A percentile compares a stretch with the other conserved stretches of the same genome.
phyloP scores from a whole-genome alignment of 2,329 filamentous ascomycete genomes.

The Curvularia eragrostidis region DNA sequence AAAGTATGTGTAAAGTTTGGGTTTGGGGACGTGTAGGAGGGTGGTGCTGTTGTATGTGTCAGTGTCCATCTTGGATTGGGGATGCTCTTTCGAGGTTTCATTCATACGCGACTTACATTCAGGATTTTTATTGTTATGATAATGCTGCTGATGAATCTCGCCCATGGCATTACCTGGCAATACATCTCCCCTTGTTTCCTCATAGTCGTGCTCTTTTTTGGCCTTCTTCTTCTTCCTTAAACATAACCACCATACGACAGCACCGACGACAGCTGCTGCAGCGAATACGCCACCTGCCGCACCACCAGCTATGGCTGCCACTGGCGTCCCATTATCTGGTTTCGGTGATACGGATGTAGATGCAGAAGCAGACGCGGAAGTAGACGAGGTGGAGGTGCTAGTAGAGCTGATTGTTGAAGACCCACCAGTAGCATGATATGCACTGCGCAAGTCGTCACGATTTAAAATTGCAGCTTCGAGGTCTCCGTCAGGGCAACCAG shows the following conservation, averaged over 20 bases:
- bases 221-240: conserved; percentile 17
- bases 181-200: background rate
- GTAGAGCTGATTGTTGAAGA: conserved; percentile 5
- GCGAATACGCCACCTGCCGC: conserved; percentile 30
- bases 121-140: background rate
- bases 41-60: conserved; percentile 15
- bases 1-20: conserved; percentile 2
- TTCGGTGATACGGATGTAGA: too few species aligned
- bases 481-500: conserved; percentile 35
- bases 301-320: conserved; percentile 36
- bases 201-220: conserved; percentile 4
- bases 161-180: background rate
- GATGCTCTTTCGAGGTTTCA: too few species aligned
- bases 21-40: conserved; percentile 10
- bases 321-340: conserved; percentile 9
- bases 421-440: conserved; percentile 24
- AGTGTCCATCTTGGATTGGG: background rate
- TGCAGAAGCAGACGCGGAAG: too few species aligned
- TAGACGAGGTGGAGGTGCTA: background rate
- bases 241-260: conserved; percentile 28
- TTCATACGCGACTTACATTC: conserved; percentile 1
- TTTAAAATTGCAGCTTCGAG: conserved; percentile 33
- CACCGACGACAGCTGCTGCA: conserved; percentile 21
- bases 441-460: conserved; percentile 17
- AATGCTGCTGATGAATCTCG: background rate